phyloP scores from a whole-genome alignment of 2,329 filamentous ascomycete species.

The Fusarium sulawesiense region DNA sequence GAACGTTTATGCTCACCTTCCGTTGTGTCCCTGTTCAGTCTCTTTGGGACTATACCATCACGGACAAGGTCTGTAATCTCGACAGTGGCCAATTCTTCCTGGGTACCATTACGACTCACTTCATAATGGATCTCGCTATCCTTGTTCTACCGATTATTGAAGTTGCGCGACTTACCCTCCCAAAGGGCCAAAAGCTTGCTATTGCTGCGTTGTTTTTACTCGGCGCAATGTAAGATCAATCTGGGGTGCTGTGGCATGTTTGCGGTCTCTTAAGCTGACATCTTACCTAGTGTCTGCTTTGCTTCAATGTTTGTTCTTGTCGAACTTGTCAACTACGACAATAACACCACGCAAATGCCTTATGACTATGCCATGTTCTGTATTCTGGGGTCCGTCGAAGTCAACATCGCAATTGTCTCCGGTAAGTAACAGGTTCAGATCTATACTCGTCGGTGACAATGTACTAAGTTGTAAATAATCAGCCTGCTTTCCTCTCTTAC shows the following conservation, averaged over 20 bases:
- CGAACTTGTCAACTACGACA: conserved; percentile 15
- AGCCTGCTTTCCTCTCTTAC: conserved; percentile 40
- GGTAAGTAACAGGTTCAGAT: not conserved
- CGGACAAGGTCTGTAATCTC: conserved; percentile 46
- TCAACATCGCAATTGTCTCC: conserved; percentile 40
- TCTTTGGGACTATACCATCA: conserved; percentile 49
- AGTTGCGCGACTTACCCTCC: not conserved
- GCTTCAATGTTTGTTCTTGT: conserved; percentile 31
- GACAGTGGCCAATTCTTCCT: conserved; percentile 48
- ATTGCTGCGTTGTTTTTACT: conserved; percentile 9
- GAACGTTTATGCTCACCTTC: conserved; percentile 50
- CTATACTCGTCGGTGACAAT: not conserved
- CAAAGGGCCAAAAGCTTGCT: conserved; percentile 6
- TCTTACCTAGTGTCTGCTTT: conserved; percentile 19
- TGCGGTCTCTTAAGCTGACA: not conserved
- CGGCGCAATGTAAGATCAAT: conserved; percentile 6
- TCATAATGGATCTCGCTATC: conserved; percentile 49
- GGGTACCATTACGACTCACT: conserved; percentile 48
- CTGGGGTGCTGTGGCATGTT: accelerated
- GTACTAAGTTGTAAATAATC: not conserved
- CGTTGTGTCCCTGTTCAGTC: conserved; percentile 50
- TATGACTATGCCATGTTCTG: conserved; percentile 37
- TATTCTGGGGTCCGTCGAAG: conserved; percentile 30
- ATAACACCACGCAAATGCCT: conserved; percentile 27
- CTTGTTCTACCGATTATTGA: conserved; percentile 46